Percentiles rank a stretch among this genome's conserved stretches.
phyloP scores from a whole-genome alignment of 805 yeast species.

The Saccharomycopsis selenospora region DNA sequence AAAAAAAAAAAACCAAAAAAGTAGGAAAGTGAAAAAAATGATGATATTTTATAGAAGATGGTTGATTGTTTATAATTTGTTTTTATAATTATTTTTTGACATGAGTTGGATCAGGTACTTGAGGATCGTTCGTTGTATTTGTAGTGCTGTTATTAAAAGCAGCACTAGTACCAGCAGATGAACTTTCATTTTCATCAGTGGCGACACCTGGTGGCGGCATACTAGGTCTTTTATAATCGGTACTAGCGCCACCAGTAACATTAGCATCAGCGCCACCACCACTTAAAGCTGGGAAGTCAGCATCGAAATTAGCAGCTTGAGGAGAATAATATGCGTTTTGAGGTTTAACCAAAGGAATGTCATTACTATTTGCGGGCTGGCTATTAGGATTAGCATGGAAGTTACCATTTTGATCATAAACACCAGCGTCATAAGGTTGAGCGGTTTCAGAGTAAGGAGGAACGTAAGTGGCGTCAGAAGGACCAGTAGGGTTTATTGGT shows the following conservation, averaged over 20 bases:
- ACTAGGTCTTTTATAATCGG: slow-evolving; percentile 1
- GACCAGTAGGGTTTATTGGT: slow-evolving; percentile 29
- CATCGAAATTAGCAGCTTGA: slow-evolving; percentile 14
- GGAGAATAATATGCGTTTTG: slow-evolving; percentile 1
- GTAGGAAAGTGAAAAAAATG: too few species aligned
- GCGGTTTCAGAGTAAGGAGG: slow-evolving; percentile 65
- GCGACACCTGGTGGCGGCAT: slow-evolving; percentile 1
- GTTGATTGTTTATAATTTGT: too few species aligned
- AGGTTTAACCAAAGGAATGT: slow-evolving; percentile 5
- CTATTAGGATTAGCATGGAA: slow-evolving; percentile 29
- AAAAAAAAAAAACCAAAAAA: too few species aligned
- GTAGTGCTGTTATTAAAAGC: background rate
- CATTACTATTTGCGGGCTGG: background rate
- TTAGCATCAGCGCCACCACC: background rate
- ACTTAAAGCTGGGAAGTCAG: slow-evolving; percentile 10
- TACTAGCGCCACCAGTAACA: background rate
- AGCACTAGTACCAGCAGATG: background rate
- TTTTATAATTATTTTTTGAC: background rate
- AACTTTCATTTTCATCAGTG: background rate
- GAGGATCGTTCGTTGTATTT: background rate
- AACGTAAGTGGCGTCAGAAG: slow-evolving; percentile 42
- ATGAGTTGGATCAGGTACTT: background rate
- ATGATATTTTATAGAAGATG: too few species aligned
- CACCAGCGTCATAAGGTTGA: slow-evolving; percentile 70
- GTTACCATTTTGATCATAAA: slow-evolving; percentile 57